Base-by-base conservation (phyloP, 495 filamentous ascomycete genomes). In the Hypoxylon fuscum region DNA sequence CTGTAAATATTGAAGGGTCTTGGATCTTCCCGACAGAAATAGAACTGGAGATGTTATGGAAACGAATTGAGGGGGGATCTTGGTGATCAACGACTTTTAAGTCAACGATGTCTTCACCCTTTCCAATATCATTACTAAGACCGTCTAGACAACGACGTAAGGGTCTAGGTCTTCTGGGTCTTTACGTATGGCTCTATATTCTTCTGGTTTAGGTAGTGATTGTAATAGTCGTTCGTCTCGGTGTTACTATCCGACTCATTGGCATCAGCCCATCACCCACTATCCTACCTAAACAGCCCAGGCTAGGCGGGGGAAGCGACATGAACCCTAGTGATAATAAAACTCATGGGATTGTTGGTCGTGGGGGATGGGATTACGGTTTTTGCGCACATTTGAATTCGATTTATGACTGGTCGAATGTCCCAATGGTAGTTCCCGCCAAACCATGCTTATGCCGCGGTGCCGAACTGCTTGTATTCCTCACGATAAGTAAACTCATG, bases 301-400 rank as follows among this genome's bases (percentile, higher is more conserved):
- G 40, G 18, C 12, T 1, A 43, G 5, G 40, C 3, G 21, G 42
- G 42, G 18, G 32, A 38, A 51, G 41, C 32, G 17, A 52, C 41
- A 23, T n/a, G 37, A 31, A 14, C 21, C 5, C 3, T 11, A 42
- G 15, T 42, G 25, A 18, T 35, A 45, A 56, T n/a, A n/a, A n/a
- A n/a, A n/a, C n/a, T n/a, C n/a, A 66, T 66, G 62, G 62, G 55
- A 66, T 66, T 66, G 55, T 65, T 55, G 23, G 56, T 5, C 17
- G 38, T 46, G 21, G 32, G 11, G 54, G 34, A 66, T 66, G 56
- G 62, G 62, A 66, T 51, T 59, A 34, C 47, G 44, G 41, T 43
- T 35, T 25, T 29, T 43, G 25, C 49, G 34, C 35, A 31, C 44
- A 48, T 52, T 40, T n/a, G n/a, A 17, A 49, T 42, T 42, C 20